phyloP scores from a whole-genome alignment of 352 stramenopile species.

The Globisporangium paddicum region DNA sequence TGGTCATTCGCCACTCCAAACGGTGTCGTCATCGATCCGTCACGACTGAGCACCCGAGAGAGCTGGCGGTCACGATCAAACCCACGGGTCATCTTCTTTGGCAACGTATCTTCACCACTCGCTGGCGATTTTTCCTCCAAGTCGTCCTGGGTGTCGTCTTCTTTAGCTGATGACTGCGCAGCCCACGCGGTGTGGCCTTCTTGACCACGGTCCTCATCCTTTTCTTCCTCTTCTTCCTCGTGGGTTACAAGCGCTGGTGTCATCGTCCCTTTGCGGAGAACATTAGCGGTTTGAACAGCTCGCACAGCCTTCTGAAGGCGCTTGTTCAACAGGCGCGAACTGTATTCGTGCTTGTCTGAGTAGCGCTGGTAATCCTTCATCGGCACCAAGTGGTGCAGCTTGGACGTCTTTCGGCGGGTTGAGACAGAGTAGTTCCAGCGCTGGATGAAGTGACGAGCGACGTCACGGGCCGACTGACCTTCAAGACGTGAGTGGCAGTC shows the following conservation, averaged over 20 bases:
- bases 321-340: slow-evolving; percentile 35
- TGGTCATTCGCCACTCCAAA: slow-evolving; percentile 9
- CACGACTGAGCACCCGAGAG: slow-evolving; percentile 13
- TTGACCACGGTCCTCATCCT: neutral
- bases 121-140: neutral
- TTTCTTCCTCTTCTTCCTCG: slow-evolving; percentile 14
- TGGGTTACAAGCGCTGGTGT: slow-evolving; percentile 3
- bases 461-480: slow-evolving; percentile 72
- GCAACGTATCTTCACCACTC: neutral
- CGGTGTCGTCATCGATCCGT: slow-evolving; percentile 16
- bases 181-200: neutral
- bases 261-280: slow-evolving; percentile 17
- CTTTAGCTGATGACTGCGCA: too few species aligned
- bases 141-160: neutral
- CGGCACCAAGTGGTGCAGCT: slow-evolving; percentile 69
- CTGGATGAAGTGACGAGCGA: slow-evolving; percentile 84
- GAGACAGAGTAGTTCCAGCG: slow-evolving; percentile 87
- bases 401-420: slow-evolving; percentile 70
- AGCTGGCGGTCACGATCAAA: slow-evolving; percentile 43
- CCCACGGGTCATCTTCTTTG: slow-evolving; percentile 15
- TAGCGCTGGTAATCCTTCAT: slow-evolving; percentile 56
- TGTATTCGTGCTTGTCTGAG: slow-evolving; percentile 30
- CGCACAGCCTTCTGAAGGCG: slow-evolving; percentile 65
- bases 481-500: slow-evolving; percentile 79
- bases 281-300: slow-evolving; percentile 46